phyloP scores from a whole-genome alignment of 148 eudicot genomes.

The Fagopyrum homotropicum region DNA sequence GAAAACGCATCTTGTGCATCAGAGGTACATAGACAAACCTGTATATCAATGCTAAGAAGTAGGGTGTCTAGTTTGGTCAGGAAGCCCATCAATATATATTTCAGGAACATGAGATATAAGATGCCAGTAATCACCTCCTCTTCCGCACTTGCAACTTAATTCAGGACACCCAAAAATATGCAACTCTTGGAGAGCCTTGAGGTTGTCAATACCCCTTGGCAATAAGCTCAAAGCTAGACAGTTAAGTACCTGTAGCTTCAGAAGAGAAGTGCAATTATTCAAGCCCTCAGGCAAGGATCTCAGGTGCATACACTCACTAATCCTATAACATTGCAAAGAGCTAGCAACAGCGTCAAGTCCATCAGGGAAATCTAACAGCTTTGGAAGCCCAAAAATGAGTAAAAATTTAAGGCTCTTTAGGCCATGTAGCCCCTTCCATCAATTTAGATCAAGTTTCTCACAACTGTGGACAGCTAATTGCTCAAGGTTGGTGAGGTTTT shows the following conservation, averaged over 20 bases:
- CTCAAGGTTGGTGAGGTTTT: constrained; percentile 6
- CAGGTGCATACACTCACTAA: not conserved
- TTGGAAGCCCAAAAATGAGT: not conserved
- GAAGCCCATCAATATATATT: not conserved
- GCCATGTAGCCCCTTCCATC: constrained; percentile 4
- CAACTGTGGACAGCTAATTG: not conserved
- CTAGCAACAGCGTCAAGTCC: not conserved
- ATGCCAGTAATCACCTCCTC: constrained; percentile 1
- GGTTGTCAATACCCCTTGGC: not conserved
- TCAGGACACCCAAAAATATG: not conserved
- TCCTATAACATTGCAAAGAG: not conserved
- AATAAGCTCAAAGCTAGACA: not conserved
- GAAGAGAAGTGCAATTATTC: not conserved
- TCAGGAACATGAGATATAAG: constrained; percentile 1
- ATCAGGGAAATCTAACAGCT: not conserved
- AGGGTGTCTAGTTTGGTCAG: not conserved
- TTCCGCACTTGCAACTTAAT: not conserved
- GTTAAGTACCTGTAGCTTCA: not conserved
- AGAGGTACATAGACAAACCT: not conserved
- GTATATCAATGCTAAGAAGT: not conserved
- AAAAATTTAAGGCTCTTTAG: constrained; percentile 1
- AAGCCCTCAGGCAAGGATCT: constrained; percentile 2
- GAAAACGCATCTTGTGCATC: not conserved
- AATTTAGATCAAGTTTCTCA: not conserved
- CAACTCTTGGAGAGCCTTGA: constrained; percentile 4